Percentiles rank a stretch among this genome's conserved stretches.
Conservation (phyloP, 768 basidiomycete species). For the Rhizopogon vesiculosus region DNA sequence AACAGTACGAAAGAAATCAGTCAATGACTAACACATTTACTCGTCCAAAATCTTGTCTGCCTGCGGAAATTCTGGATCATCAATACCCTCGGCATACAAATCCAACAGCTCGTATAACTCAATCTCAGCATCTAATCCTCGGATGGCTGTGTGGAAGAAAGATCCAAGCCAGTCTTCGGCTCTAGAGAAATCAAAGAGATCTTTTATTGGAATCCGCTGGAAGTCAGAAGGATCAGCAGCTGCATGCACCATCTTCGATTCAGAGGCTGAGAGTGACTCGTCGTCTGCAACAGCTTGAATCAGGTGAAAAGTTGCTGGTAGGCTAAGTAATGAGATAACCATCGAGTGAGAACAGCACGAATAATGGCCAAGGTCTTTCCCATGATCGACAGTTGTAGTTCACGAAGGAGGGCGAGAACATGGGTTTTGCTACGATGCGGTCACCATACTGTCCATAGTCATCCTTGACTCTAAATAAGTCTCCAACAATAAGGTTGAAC, state of each 20-base stretch:
- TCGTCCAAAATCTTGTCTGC: no score
- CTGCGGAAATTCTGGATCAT: no score
- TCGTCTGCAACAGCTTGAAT: no score
- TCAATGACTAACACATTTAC: no score
- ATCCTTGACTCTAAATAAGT: slow-evolving; percentile 29
- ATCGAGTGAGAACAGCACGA: slow-evolving; percentile 29
- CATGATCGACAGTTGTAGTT: slow-evolving; percentile 12
- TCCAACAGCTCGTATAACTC: slow-evolving; percentile 5
- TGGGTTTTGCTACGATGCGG: slow-evolving; percentile 28
- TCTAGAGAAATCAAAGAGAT: background rate
- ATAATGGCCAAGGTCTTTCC: slow-evolving; percentile 15
- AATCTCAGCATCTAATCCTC: slow-evolving; percentile 1
- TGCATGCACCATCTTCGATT: no score
- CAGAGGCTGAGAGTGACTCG: no score
- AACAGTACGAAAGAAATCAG: no score
- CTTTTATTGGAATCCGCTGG: no score
- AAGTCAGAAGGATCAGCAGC: no score
- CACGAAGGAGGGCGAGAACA: slow-evolving; percentile 23
- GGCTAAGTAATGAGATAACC: slow-evolving; percentile 33
- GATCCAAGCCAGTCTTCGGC: background rate
- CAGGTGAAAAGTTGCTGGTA: slow-evolving; percentile 15
- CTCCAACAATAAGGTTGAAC: slow-evolving; percentile 36
- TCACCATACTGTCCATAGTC: slow-evolving; percentile 16
- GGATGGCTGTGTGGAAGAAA: background rate
- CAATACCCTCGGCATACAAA: slow-evolving; percentile 1